Evolutionary conservation across 2,329 filamentous ascomycete genomes (phyloP).

Genomic region (Tolypocladium sp.): DNA sequence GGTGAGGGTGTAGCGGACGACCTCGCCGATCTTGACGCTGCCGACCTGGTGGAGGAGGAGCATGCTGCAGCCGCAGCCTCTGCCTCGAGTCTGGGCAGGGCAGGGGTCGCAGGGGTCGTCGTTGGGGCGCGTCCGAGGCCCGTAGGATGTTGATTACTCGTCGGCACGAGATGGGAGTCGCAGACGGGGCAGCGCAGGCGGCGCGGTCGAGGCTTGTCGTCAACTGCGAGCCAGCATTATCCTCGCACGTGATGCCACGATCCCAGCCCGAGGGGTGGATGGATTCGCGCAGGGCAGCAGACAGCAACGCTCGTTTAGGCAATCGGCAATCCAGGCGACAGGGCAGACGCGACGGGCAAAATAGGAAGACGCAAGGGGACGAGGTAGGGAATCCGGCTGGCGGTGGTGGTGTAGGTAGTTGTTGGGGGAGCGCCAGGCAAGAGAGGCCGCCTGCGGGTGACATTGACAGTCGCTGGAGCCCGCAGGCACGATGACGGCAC

Average conservation of each 20-base stretch:
- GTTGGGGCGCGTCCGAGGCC: not conserved
- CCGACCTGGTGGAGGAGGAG: slow-evolving; percentile 85
- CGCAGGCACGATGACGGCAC: not conserved
- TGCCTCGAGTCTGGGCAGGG: not conserved
- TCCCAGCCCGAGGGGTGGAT: not conserved
- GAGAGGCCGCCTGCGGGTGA: not conserved
- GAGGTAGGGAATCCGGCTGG: not conserved
- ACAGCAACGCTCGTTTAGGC: too few relatives aligned
- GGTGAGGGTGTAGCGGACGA: slow-evolving; percentile 83
- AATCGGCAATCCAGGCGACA: not conserved
- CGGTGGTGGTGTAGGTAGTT: not conserved
- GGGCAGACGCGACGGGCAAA: not conserved
- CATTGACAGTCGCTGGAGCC: too few relatives aligned
- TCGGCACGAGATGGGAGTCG: not conserved
- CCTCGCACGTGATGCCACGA: not conserved
- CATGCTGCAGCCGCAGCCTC: slow-evolving; percentile 42
- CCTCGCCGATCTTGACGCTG: slow-evolving; percentile 87
- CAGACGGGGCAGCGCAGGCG: not conserved
- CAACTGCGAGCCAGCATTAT: not conserved
- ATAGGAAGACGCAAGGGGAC: not conserved
- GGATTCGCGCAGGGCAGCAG: not conserved
- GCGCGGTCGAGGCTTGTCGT: not conserved
- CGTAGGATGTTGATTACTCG: not conserved
- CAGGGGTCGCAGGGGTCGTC: not conserved
- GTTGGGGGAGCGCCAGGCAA: not conserved